phyloP scores from a whole-genome alignment of 495 filamentous ascomycete species.

The Cairneyella variabilis region DNA sequence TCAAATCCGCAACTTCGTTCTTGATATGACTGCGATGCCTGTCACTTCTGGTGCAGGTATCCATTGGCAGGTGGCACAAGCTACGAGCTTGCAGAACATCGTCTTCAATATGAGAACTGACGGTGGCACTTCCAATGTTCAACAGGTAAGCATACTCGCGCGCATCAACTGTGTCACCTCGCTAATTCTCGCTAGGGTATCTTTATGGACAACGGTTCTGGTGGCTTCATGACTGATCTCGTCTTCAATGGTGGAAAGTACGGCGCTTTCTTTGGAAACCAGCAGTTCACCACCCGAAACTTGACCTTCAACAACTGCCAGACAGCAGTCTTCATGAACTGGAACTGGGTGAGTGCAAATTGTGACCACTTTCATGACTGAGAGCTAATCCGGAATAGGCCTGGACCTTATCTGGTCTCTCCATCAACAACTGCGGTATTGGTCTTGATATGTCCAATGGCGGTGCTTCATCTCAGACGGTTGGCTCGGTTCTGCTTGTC shows the following conservation, averaged over 20 bases:
- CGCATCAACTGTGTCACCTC: background rate
- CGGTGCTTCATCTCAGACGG: slow-evolving; percentile 16
- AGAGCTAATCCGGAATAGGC: slow-evolving; percentile 58
- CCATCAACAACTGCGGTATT: slow-evolving; percentile 74
- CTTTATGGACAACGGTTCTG: slow-evolving; percentile 96
- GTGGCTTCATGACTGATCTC: slow-evolving; percentile 84
- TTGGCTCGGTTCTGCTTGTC: slow-evolving; percentile 59
- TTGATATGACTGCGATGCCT: slow-evolving; percentile 76
- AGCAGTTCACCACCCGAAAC: slow-evolving; percentile 94
- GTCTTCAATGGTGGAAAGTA: slow-evolving; percentile 83
- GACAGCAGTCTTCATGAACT: slow-evolving; percentile 77
- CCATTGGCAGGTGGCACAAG: slow-evolving; percentile 98
- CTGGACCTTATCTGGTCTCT: slow-evolving; percentile 79
- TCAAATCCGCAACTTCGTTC: slow-evolving; percentile 88
- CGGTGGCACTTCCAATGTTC: slow-evolving; percentile 62
- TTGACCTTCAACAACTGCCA: slow-evolving; percentile 84
- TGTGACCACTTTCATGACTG: background rate
- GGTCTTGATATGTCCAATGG: slow-evolving; percentile 73
- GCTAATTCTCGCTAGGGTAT: slow-evolving; percentile 67
- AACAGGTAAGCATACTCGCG: slow-evolving; percentile 52
- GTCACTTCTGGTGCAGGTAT: slow-evolving; percentile 68
- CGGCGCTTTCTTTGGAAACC: slow-evolving; percentile 85
- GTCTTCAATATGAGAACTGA: slow-evolving; percentile 82
- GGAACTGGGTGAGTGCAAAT: slow-evolving; percentile 20
- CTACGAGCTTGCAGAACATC: slow-evolving; percentile 87